A percentile compares a stretch with the other conserved stretches of the same genome.
phyloP scores from a whole-genome alignment of 1,139 yeast genomes.

The Blastobotrys ciferrii region DNA sequence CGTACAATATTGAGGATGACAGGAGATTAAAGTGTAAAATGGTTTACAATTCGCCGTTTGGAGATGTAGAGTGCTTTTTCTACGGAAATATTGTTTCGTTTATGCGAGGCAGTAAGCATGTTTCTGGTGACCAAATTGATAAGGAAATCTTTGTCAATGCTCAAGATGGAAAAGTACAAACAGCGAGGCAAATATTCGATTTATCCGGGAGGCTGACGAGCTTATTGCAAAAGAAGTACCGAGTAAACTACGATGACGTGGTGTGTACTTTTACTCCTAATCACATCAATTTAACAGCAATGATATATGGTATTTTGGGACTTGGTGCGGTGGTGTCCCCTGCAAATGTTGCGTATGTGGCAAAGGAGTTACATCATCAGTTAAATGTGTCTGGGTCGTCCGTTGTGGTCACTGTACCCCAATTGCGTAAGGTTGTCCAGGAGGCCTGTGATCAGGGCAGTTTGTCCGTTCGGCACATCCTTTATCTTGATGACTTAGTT shows the following conservation, averaged over 20 bases:
- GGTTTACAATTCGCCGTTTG: constrained; percentile 26
- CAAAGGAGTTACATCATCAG: constrained; percentile 39
- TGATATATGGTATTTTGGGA: constrained; percentile 36
- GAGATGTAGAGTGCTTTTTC: constrained; percentile 19
- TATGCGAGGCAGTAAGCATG: constrained; percentile 21
- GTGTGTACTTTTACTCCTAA: constrained; percentile 35
- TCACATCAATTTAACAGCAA: constrained; percentile 30
- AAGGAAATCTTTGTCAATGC: constrained; percentile 31
- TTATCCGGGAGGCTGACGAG: constrained; percentile 27
- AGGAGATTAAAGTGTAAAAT: background rate
- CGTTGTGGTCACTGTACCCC: constrained; percentile 30
- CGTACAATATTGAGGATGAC: background rate
- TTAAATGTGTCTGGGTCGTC: constrained; percentile 32
- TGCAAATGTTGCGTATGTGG: constrained; percentile 37
- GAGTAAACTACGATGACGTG: constrained; percentile 32
- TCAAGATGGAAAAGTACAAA: constrained; percentile 25
- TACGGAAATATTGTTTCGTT: constrained; percentile 29
- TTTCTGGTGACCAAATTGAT: constrained; percentile 16
- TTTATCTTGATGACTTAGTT: constrained; percentile 1
- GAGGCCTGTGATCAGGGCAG: constrained; percentile 30
- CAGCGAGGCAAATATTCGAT: constrained; percentile 24
- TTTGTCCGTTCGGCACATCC: background rate
- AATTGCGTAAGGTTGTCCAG: constrained; percentile 23
- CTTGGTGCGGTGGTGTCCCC: constrained; percentile 40
- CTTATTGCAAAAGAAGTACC: constrained; percentile 26